These are phyloP conservation scores for Viridothelium virens DNA, from an alignment of 495 filamentous ascomycete species.

Conservation along the genomic window DNA sequence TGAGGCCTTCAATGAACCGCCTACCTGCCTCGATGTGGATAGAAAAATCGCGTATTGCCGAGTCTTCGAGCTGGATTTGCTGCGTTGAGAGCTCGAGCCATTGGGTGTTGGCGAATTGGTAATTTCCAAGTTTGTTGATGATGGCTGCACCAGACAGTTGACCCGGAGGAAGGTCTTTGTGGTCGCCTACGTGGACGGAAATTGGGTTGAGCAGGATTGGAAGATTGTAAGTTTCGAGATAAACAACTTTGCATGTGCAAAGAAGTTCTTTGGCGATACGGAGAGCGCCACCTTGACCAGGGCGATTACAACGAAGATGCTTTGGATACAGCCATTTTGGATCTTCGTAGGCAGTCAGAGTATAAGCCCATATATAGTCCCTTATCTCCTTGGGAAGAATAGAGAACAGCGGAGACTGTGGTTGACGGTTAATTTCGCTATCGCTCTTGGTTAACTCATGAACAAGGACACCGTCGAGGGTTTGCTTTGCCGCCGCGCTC, in stretches of 20 bases:
- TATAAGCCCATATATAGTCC: constrained; percentile 29
- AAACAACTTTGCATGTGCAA: constrained; percentile 18
- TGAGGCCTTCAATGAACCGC: constrained; percentile 13
- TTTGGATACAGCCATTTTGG: not conserved
- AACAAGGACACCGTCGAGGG: constrained; percentile 2
- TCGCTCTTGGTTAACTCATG: not conserved
- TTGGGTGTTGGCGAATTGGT: constrained; percentile 23
- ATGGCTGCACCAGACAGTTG: not conserved
- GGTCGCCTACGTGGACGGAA: constrained; percentile 13
- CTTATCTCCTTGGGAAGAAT: constrained; percentile 32
- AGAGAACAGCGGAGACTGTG: constrained; percentile 28
- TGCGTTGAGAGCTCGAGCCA: constrained; percentile 20
- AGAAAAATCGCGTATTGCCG: constrained; percentile 4
- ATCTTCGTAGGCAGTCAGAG: constrained; percentile 30
- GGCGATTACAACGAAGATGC: not conserved
- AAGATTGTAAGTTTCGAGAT: constrained; percentile 21
- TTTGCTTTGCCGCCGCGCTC: not conserved
- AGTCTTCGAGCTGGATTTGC: constrained; percentile 19
- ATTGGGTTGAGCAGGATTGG: constrained; percentile 21
- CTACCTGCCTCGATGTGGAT: not conserved
- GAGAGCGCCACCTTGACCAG: not conserved
- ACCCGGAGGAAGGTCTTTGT: not conserved
- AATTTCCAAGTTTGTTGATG: constrained; percentile 11
- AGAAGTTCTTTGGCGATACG: constrained; percentile 20
- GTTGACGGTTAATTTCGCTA: constrained; percentile 18